phyloP scores from a whole-genome alignment of 108 stramenopile species.

The Aurantiochytrium sp. region DNA sequence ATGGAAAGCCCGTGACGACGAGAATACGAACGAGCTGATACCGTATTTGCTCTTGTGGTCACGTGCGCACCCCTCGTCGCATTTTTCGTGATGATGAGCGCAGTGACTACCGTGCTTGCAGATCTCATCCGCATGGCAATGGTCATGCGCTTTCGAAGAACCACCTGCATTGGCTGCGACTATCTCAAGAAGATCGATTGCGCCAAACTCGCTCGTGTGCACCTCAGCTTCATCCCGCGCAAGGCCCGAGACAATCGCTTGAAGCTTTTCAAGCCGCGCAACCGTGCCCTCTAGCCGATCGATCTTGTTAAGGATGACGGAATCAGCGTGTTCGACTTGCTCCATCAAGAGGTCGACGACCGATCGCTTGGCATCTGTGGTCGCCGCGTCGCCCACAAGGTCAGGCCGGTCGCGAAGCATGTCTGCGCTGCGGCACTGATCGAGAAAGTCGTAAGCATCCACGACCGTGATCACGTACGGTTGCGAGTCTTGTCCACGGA shows the following conservation, averaged over 20 bases:
- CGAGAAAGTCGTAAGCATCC: neutral
- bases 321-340: neutral
- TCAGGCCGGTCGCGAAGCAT: neutral
- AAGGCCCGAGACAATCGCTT: neutral
- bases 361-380: neutral
- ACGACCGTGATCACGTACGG: neutral
- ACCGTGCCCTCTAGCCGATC: neutral
- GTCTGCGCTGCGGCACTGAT: neutral
- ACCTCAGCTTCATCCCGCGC: neutral
- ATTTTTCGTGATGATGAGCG: neutral
- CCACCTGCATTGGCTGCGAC: neutral
- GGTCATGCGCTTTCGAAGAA: neutral
- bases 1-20: neutral
- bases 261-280: neutral
- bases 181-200: neutral
- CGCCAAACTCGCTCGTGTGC: neutral
- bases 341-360: neutral
- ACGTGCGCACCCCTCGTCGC: neutral
- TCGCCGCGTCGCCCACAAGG: neutral
- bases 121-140: neutral
- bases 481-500: no score
- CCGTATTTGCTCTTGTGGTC: neutral
- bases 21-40: neutral
- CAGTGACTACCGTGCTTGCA: neutral
- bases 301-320: neutral